These are phyloP conservation scores for Mycena capillaripes DNA, from an alignment of 768 basidiomycete genomes.

Conservation along the genomic window DNA sequence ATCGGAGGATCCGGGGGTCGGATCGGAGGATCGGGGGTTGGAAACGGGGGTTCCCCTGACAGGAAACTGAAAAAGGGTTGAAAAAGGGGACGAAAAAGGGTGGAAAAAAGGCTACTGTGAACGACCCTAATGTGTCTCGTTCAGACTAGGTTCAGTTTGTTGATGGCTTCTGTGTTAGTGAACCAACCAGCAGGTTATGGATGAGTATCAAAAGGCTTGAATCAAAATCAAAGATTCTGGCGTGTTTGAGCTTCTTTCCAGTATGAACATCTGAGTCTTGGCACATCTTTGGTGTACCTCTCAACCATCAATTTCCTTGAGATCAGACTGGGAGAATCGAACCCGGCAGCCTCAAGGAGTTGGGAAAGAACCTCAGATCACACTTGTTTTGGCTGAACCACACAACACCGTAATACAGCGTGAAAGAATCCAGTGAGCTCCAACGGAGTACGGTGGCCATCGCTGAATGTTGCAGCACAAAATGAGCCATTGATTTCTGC, in stretches of 20 bases:
- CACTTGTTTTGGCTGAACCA: neutral
- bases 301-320: no score
- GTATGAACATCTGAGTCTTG: no score
- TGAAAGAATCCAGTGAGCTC: conserved; percentile 3
- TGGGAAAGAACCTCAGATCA: neutral
- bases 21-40: no score
- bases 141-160: neutral
- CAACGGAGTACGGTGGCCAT: neutral
- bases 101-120: no score
- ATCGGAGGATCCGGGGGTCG: no score
- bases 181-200: neutral
- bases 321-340: neutral
- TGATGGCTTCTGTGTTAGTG: neutral
- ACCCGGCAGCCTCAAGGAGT: neutral
- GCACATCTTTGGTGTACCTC: no score
- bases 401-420: neutral
- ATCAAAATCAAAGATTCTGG: no score
- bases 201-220: no score
- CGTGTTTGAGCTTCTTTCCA: no score
- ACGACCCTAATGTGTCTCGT: neutral
- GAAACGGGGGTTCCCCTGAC: no score
- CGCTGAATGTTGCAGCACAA: neutral
- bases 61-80: no score
- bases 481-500: neutral
- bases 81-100: no score